Percentiles rank a stretch among this genome's conserved stretches.
These are phyloP conservation scores for Tagetes patula DNA, from an alignment of 129 eudicot species.

Conservation along the genomic window DNA sequence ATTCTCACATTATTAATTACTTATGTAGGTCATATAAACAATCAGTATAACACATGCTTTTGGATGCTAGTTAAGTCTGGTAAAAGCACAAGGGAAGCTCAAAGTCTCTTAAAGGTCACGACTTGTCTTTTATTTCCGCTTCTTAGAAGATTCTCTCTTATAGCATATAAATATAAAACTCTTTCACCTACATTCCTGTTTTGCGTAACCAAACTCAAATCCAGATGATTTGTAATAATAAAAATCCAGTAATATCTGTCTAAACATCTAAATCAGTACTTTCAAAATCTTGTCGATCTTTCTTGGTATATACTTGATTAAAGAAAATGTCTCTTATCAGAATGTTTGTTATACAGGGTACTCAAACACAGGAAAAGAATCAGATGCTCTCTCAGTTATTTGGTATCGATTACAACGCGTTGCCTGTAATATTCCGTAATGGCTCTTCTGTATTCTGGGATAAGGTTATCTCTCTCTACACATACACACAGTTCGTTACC, in stretches of 20 bases:
- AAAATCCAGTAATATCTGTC: background rate
- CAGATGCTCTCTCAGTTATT: conserved; percentile 50
- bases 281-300: background rate
- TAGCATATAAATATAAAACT: background rate
- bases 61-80: conserved; percentile 97
- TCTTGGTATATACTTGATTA: background rate
- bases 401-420: conserved; percentile 52
- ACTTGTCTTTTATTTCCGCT: background rate
- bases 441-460: conserved; percentile 89
- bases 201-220: background rate
- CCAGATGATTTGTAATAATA: background rate
- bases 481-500: background rate
- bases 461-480: conserved; percentile 37
- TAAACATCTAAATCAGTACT: background rate
- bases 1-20: background rate
- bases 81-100: conserved; percentile 74
- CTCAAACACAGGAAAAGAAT: conserved; percentile 77
- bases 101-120: conserved; percentile 63
- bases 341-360: conserved; percentile 56
- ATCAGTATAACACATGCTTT: conserved; percentile 96
- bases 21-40: conserved; percentile 84
- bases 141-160: too few species aligned
- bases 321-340: background rate
- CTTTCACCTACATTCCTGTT: background rate
- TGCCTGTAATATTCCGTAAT: conserved; percentile 65